phyloP scores from a whole-genome alignment of 2,329 filamentous ascomycete species.

The Monilinia aucupariae region DNA sequence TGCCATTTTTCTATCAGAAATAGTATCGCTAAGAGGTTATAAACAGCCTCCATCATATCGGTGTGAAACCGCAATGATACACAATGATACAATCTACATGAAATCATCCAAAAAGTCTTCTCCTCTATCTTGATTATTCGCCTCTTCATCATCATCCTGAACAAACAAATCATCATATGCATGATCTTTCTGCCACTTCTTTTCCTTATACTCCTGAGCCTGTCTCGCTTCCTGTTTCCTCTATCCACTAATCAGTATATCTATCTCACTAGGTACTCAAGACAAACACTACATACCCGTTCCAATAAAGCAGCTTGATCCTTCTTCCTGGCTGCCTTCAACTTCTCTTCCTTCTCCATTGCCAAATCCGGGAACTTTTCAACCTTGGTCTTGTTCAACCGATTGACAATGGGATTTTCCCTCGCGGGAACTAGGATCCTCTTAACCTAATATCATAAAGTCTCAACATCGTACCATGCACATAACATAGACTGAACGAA shows the following conservation, averaged over 20 bases:
- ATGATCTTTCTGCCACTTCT: constrained; percentile 95
- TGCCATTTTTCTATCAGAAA: neutral
- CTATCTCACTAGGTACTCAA: neutral
- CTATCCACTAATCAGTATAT: constrained; percentile 38
- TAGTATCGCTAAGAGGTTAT: too few relatives aligned
- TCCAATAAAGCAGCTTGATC: constrained; percentile 60
- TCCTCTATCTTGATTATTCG: constrained; percentile 80
- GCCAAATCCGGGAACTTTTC: constrained; percentile 82
- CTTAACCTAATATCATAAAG: constrained; percentile 54
- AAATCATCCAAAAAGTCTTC: constrained; percentile 86
- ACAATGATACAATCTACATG: constrained; percentile 53
- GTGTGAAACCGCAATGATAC: neutral
- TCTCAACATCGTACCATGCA: neutral
- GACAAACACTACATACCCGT: constrained; percentile 46
- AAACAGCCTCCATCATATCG: neutral
- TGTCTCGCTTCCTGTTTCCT: constrained; percentile 70
- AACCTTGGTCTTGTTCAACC: constrained; percentile 93
- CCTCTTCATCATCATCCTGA: constrained; percentile 63
- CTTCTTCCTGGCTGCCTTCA: constrained; percentile 64
- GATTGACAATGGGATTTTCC: constrained; percentile 88
- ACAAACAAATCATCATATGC: constrained; percentile 90
- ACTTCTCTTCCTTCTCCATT: constrained; percentile 72
- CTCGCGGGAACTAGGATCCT: constrained; percentile 72
- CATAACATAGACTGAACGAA: neutral
- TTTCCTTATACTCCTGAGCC: constrained; percentile 75